Base-by-base conservation (phyloP, 257 asterid genomes). In the Nicotiana tomentosiformis region DNA sequence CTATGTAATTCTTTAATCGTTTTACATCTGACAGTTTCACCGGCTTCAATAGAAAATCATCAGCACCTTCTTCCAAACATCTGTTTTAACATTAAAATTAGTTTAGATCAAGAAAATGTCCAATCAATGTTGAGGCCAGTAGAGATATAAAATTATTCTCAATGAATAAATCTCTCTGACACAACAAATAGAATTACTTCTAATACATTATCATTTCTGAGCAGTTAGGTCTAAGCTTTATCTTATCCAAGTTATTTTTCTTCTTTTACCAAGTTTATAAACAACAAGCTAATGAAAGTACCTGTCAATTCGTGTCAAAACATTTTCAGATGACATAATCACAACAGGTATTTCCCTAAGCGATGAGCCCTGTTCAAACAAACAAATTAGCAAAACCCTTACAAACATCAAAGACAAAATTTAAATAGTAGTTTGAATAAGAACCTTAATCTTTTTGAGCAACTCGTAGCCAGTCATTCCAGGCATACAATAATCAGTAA, bases 31-130 rank as follows among this genome's bases (percentile, higher is more conserved):
- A 68, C 26, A 95, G 53, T 81, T 90, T 95, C 7, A 95, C 98
- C 0, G 98, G 98, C 89, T 95, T 95, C 56, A 93, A 96, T 78
- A 95, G 87, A 85, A 93, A 95, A 84, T 95, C 98, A 79, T 95
- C 97, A 2, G 98, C 98, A 2, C 98, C 98, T 89, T 95, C 98
- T 85, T 93, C 95, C 90, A 95, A 87, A 85, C 98, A 95, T 82
- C 98, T 95, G 90, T 82, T 35, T 81, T 26, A 4, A 26, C 15
- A 86, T 61, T 18, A 55, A 9, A 0, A 62, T 60, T 8, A 7
- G 30, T 57, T 26, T 39, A 32, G 30, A 8, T 83, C 62, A 84
- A 81, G 49, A 17, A 18, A 51, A 76, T 20, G 17, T 37, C 43
- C 12, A 18, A n/a, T 37, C 46, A 37, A 37, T 37, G 46, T 37